Evolutionary conservation across 768 basidiomycete genomes (phyloP).

Genomic region (Trametes cinnabarina): DNA sequence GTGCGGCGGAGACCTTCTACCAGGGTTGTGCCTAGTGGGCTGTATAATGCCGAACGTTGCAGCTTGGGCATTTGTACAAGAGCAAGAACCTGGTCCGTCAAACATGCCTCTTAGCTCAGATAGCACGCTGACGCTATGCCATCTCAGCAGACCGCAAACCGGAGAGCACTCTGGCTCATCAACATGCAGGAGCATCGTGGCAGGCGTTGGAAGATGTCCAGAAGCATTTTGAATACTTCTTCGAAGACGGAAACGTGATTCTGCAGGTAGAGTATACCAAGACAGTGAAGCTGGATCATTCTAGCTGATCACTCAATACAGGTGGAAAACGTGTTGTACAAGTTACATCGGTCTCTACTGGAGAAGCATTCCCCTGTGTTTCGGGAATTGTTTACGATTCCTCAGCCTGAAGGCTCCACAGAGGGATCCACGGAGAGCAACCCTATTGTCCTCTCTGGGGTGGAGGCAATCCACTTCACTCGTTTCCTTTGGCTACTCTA

Average conservation of each 20-base stretch:
- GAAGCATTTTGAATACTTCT: conserved; percentile 17
- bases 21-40: too few species aligned
- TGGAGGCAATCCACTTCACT: conserved; percentile 12
- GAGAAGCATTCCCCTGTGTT: conserved; percentile 18
- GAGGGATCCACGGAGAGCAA: conserved; percentile 16
- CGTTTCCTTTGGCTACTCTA: conserved; percentile 18
- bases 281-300: neutral
- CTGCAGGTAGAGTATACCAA: conserved; percentile 5
- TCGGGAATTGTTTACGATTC: conserved; percentile 15
- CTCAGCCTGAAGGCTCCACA: conserved; percentile 10
- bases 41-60: too few species aligned
- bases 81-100: too few species aligned
- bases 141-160: neutral
- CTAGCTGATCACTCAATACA: neutral
- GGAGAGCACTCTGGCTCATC: neutral
- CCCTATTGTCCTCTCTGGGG: conserved; percentile 16
- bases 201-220: neutral
- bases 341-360: conserved; percentile 17
- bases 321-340: conserved; percentile 15
- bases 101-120: too few species aligned
- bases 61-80: too few species aligned
- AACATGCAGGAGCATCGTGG: neutral
- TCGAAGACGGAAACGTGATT: conserved; percentile 19
- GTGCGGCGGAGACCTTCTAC: neutral
- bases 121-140: too few species aligned